Evolutionary conservation across 495 filamentous ascomycete genomes (phyloP).

Genomic region (Polyplosphaeria fusca): DNA sequence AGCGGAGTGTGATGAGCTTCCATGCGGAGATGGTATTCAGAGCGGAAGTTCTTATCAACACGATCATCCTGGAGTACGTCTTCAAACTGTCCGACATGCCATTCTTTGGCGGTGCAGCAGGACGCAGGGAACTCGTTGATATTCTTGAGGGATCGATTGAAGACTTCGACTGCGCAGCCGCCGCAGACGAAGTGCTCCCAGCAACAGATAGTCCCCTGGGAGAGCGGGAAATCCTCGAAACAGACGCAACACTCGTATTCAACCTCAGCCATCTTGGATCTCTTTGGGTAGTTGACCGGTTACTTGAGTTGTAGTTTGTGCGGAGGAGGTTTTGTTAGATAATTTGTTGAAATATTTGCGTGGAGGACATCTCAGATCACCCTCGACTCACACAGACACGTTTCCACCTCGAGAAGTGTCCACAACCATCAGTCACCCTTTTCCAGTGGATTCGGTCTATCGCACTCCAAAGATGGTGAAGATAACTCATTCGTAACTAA

Average conservation of each 20-base stretch:
- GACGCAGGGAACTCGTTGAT: not conserved
- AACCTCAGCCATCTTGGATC: too few relatives aligned
- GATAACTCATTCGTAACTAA: too few relatives aligned
- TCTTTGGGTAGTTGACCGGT: too few relatives aligned
- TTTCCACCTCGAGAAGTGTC: too few relatives aligned
- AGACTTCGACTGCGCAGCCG: not conserved
- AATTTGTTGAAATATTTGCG: too few relatives aligned
- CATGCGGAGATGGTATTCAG: not conserved
- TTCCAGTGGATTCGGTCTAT: too few relatives aligned
- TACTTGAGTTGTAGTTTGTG: too few relatives aligned
- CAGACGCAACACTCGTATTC: not conserved
- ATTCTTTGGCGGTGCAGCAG: not conserved
- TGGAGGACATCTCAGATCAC: too few relatives aligned
- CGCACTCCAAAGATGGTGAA: too few relatives aligned
- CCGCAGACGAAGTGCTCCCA: not conserved
- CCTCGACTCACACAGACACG: too few relatives aligned
- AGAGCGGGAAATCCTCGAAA: not conserved
- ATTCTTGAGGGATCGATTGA: not conserved
- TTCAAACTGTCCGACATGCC: not conserved
- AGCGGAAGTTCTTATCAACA: not conserved
- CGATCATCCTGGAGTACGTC: not conserved
- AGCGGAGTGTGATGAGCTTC: not conserved
- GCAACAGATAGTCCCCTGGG: not conserved
- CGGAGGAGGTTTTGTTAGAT: too few relatives aligned
- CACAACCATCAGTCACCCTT: too few relatives aligned